Base-by-base conservation (phyloP, 73 alveolate species). In the Tetrahymena thermophila region DNA sequence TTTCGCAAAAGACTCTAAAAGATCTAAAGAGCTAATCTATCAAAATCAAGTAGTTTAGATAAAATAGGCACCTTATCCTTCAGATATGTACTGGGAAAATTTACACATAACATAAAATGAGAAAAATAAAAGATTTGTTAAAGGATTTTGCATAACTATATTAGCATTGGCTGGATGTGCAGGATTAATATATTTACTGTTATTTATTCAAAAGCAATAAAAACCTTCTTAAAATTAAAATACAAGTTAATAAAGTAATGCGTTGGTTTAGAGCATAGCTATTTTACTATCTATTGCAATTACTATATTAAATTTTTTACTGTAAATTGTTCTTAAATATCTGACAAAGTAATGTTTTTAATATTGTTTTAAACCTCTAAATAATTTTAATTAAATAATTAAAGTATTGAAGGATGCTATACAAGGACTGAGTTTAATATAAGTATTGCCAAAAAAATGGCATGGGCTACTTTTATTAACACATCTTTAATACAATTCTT, bases 41-140 rank as follows among this genome's bases (percentile, higher is more conserved):
- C 43, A 94, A 14, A 97, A 97, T 37, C n/a, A 89, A 6, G 56
- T 85, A 23, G 94, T 95, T 17, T n/a, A 89, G 31, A 93, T 96
- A 21, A 96, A 94, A 93, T 94, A 97, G 71, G 98, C 99, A 19
- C 98, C 99, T 11, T 98, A 98, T 93, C 99, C 99, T 16, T 96
- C 98, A 31, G 98, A 98, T 93, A 97, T 98, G 25, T 98, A 42
- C 94, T 98, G 99, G 99, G 98, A 97, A 44, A 97, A 98, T 93
- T 94, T 98, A 55, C 97, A 94, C 55, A 95, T 97, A 21, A 55
- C 94, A 10, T 31, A 93, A 44, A 25, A 44, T 40, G 89, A 34
- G 35, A 96, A 97, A 58, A 43, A 96, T 21, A 55, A 83, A 31
- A 96, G 97, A 43, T 43, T 94, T 25, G 7, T 96, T 34, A 28